These are phyloP conservation scores for Ustilago curta DNA, from an alignment of 1,284 basidiomycete genomes.

Conservation along the genomic window DNA sequence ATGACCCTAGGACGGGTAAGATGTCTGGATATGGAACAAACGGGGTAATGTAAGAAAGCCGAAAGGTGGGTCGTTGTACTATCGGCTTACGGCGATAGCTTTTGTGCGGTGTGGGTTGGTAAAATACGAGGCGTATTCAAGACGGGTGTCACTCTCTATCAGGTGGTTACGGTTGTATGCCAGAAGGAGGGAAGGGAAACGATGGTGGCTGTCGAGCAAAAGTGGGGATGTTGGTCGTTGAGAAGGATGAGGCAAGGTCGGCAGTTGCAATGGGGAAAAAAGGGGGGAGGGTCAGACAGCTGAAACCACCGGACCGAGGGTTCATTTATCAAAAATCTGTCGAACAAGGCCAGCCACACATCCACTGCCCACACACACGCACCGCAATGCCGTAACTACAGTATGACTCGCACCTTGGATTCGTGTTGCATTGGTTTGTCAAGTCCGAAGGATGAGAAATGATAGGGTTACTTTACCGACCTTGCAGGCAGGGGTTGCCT, in stretches of 20 bases:
- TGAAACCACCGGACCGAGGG: conserved; percentile 1
- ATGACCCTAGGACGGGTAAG: no score
- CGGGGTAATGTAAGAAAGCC: no score
- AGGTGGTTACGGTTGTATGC: not conserved
- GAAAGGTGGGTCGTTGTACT: no score
- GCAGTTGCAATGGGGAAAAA: not conserved
- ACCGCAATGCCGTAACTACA: no score
- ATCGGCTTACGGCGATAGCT: no score
- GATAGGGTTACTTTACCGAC: not conserved
- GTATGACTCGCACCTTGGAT: not conserved
- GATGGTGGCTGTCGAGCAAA: no score
- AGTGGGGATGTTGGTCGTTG: not conserved
- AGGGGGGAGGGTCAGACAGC: not conserved
- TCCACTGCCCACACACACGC: not conserved
- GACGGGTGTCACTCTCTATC: no score
- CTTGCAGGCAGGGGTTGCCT: no score
- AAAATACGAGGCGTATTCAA: no score
- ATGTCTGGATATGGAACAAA: no score
- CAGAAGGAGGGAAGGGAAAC: not conserved
- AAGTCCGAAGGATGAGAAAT: not conserved
- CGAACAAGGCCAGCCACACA: conserved; percentile 8
- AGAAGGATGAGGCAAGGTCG: not conserved
- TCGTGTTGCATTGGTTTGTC: no score
- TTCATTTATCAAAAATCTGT: conserved; percentile 11
- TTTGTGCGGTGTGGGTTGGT: no score